Conservation (phyloP, 169 alveolate genomes). For the Cryptosporidium xiaoi region DNA sequence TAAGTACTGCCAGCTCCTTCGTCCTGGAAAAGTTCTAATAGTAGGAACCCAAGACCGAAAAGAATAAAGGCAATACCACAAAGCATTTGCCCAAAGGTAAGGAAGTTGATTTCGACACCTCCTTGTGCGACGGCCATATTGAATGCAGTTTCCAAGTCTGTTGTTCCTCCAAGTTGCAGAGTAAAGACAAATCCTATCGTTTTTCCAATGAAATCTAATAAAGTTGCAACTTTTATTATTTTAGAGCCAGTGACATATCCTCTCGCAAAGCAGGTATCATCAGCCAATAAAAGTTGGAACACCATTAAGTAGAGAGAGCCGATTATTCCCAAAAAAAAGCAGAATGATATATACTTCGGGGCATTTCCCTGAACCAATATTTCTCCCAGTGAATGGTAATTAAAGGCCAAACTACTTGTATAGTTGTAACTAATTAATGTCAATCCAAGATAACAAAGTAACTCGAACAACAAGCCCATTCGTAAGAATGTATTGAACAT, state of each 20-base stretch:
- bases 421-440: conserved; percentile 61
- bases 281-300: conserved; percentile 91
- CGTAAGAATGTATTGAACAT: conserved; percentile 50
- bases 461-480: conserved; percentile 45
- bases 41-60: conserved; percentile 89
- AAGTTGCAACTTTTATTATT: conserved; percentile 90
- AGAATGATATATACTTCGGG: conserved; percentile 55
- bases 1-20: conserved; percentile 93
- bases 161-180: conserved; percentile 87
- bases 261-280: conserved; percentile 93
- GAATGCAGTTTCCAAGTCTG: conserved; percentile 88
- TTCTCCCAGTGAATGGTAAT: conserved; percentile 67
- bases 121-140: conserved; percentile 88
- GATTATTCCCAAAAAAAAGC: conserved; percentile 77
- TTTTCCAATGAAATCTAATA: conserved; percentile 89
- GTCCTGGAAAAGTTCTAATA: conserved; percentile 91
- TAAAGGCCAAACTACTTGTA: conserved; percentile 32
- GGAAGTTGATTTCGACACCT: conserved; percentile 90
- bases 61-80: conserved; percentile 88
- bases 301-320: conserved; percentile 89
- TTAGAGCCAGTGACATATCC: conserved; percentile 93
- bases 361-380: conserved; percentile 60
- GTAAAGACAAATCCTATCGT: conserved; percentile 90
- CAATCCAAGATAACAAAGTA: conserved; percentile 46
- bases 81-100: conserved; percentile 87